These are phyloP conservation scores for Vicia villosa DNA, from an alignment of 306 rosid genomes.

Conservation along the genomic window DNA sequence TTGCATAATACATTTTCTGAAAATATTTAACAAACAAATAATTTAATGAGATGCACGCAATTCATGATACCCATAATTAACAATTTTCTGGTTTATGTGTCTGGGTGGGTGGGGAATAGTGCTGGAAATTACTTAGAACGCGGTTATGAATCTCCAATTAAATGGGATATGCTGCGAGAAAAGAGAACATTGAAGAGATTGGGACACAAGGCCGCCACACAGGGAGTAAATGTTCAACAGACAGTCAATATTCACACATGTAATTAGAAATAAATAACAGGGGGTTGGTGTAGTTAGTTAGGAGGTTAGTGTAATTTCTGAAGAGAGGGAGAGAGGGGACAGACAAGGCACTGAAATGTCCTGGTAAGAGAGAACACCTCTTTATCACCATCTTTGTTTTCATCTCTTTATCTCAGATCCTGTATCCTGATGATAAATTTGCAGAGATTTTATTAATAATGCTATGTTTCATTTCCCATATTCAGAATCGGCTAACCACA, in stretches of 20 bases:
- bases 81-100: neutral
- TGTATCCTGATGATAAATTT: neutral
- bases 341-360: neutral
- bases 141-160: neutral
- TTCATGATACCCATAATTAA: neutral
- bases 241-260: neutral
- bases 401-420: neutral
- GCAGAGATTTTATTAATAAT: neutral
- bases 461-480: neutral
- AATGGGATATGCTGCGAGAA: neutral
- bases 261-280: neutral
- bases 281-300: neutral
- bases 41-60: slow-evolving; percentile 13
- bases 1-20: slow-evolving; percentile 12
- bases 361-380: neutral
- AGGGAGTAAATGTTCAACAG: neutral
- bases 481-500: neutral
- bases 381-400: neutral
- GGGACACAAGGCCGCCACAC: neutral
- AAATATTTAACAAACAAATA: slow-evolving; percentile 2
- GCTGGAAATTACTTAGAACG: neutral
- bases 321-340: neutral
- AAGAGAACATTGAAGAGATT: neutral
- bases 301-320: neutral
- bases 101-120: neutral